Conservation (phyloP, 441 rosid genomes). For the Corymbia citriodora region DNA sequence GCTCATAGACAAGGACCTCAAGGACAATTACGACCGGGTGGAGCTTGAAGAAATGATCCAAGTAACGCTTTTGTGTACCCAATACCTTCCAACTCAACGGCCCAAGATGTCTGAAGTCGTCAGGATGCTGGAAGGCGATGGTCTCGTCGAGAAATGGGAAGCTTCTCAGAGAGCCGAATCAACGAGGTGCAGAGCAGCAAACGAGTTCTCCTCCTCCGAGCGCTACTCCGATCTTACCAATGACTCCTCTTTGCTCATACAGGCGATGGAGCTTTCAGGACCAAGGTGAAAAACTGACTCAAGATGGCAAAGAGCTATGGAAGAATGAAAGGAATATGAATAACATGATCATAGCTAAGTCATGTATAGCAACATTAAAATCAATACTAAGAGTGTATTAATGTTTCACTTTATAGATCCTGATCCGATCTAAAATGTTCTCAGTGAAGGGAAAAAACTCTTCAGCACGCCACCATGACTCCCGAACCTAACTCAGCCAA, state of each 20-base stretch:
- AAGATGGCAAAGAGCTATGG: not conserved
- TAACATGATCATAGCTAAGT: not conserved
- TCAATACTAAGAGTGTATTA: not conserved
- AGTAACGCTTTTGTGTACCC: conserved; percentile 14
- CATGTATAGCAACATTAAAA: not conserved
- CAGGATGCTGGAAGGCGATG: conserved; percentile 13
- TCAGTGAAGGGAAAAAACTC: not conserved
- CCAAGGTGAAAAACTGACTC: conserved; percentile 3
- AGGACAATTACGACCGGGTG: not conserved
- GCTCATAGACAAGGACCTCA: conserved; percentile 10
- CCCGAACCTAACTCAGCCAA: not conserved
- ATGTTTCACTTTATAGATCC: conserved; percentile 29
- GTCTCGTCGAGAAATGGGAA: conserved; percentile 8
- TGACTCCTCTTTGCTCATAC: conserved; percentile 9
- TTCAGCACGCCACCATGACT: not conserved
- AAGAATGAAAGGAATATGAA: not conserved
- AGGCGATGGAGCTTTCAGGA: conserved; percentile 14
- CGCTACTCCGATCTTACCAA: conserved; percentile 5
- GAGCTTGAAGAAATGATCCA: conserved; percentile 11
- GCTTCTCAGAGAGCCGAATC: conserved; percentile 7
- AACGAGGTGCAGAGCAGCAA: not conserved
- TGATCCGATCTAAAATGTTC: not conserved
- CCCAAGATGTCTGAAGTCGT: conserved; percentile 14
- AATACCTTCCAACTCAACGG: conserved; percentile 2
- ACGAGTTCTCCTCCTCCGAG: conserved; percentile 1